These are phyloP conservation scores for Acanthamoeba polyphaga DNA, from an alignment of 208 protist species.

Conservation along the genomic window DNA sequence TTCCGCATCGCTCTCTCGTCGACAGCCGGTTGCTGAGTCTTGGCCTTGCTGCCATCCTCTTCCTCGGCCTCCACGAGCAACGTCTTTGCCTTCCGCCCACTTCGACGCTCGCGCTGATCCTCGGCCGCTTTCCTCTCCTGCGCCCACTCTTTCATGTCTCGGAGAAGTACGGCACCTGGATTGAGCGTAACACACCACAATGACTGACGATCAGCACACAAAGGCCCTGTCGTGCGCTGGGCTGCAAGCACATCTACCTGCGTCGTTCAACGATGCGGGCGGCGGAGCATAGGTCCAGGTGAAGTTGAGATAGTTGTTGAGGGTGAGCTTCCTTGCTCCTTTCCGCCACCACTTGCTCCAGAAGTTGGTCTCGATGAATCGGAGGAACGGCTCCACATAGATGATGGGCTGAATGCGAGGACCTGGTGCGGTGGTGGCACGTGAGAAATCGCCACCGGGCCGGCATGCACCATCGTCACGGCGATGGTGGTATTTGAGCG, in stretches of 20 bases:
- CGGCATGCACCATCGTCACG: not conserved
- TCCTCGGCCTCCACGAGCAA: constrained; percentile 19
- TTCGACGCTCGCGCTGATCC: not conserved
- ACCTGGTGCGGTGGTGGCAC: not conserved
- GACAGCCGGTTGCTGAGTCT: not conserved
- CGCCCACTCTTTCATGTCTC: not conserved
- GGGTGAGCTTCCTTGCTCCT: constrained; percentile 12
- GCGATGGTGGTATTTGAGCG: not conserved
- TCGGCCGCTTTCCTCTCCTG: not conserved
- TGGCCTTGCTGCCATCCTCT: not conserved
- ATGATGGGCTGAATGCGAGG: constrained; percentile 65
- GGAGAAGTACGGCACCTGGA: not conserved
- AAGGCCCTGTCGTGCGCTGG: not conserved
- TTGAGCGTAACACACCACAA: not conserved
- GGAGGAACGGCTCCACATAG: constrained; percentile 62
- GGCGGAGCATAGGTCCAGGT: constrained; percentile 70
- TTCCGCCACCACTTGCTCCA: constrained; percentile 62
- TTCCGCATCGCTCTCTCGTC: not conserved
- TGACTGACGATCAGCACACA: too few species aligned
- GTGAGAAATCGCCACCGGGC: not conserved
- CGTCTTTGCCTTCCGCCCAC: not conserved
- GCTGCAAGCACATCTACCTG: not conserved
- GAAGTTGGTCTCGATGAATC: constrained; percentile 62
- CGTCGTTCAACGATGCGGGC: not conserved
- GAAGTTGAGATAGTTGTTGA: constrained; percentile 57